These are phyloP conservation scores for Scutellaria baicalensis DNA, from an alignment of 257 asterid genomes.

Conservation along the genomic window DNA sequence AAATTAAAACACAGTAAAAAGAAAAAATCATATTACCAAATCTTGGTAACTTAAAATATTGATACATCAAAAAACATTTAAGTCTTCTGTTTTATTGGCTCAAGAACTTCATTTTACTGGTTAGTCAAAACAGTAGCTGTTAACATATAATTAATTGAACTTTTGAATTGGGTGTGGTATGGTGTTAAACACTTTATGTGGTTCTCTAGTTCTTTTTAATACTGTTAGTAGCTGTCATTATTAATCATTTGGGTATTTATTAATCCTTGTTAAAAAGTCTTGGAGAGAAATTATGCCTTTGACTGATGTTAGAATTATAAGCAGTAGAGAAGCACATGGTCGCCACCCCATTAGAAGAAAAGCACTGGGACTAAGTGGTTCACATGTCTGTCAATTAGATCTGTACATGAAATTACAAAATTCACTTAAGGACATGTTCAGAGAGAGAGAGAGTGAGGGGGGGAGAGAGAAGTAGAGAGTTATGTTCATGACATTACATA, in stretches of 20 bases:
- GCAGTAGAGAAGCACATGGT: constrained; percentile 56
- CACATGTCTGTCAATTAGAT: constrained; percentile 63
- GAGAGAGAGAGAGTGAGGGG: too few relatives aligned
- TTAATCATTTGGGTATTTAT: constrained; percentile 30
- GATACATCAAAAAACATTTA: constrained; percentile 8
- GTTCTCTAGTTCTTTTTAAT: background rate
- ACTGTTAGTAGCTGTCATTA: constrained; percentile 23
- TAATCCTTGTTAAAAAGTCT: constrained; percentile 12
- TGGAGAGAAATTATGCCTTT: constrained; percentile 12
- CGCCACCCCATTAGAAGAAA: constrained; percentile 47
- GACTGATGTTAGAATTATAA: constrained; percentile 24
- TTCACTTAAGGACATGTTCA: constrained; percentile 29
- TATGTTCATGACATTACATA: constrained; percentile 30
- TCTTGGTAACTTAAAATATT: constrained; percentile 5
- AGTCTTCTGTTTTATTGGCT: background rate
- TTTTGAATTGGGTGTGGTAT: constrained; percentile 16
- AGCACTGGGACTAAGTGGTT: constrained; percentile 40
- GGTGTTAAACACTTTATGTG: constrained; percentile 10
- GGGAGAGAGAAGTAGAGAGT: constrained; percentile 5
- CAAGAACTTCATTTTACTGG: constrained; percentile 10
- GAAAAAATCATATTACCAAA: background rate
- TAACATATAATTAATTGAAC: background rate
- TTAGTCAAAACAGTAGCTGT: constrained; percentile 1
- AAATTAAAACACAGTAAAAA: constrained; percentile 12
- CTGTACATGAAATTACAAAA: constrained; percentile 40